Evolutionary conservation across 148 eudicot species (phyloP), one percentile per base, ranked within the genome.

Genomic region (Fagopyrum homotropicum): DNA sequence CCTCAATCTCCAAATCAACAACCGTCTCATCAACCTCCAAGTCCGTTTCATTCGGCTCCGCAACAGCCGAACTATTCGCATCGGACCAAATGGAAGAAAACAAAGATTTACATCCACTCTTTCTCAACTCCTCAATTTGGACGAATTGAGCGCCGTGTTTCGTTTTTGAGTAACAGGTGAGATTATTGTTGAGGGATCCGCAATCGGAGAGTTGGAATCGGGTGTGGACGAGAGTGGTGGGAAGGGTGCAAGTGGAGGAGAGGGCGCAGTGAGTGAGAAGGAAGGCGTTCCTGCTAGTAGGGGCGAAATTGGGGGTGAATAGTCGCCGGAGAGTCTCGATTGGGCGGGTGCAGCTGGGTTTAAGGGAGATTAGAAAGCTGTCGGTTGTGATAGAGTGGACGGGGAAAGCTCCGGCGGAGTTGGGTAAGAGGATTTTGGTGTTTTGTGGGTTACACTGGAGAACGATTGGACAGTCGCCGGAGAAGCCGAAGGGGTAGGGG

Each of bases 401-500:
- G 46, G 70, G 47, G 19, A 64, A 35, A 2, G 10, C 63, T 5
- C 43, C 68, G 16, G 70, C 70, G 17, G 17, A 2, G 46, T 0
- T 4, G 44, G 14, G 4, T 26, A 64, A 5, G 15, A 35, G 70
- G 70, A 64, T 64, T 35, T 35, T 35, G 6, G 70, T 4, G 70
- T n/a, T 12, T 12, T 64, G 47, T 14, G 43, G 12, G 15, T 16
- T 14, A 17, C 70, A 64, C n/a, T 6, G 17, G 70, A 64, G 70
- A n/a, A n/a, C 9, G 30, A 64, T 64, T 6, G 70, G 70, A 17
- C 70, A 64, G 70, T 0, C 19, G 46, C 45, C 2, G 17, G 70
- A 64, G 70, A 64, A 64, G 17, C 70, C 70, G 70, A 64, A 64
- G 17, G 70, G 70, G 17, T 35, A 64, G 45, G 70, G 70, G 8